Conservation (phyloP, 2,329 filamentous ascomycete genomes). For the Penicillium hesseltinei region DNA sequence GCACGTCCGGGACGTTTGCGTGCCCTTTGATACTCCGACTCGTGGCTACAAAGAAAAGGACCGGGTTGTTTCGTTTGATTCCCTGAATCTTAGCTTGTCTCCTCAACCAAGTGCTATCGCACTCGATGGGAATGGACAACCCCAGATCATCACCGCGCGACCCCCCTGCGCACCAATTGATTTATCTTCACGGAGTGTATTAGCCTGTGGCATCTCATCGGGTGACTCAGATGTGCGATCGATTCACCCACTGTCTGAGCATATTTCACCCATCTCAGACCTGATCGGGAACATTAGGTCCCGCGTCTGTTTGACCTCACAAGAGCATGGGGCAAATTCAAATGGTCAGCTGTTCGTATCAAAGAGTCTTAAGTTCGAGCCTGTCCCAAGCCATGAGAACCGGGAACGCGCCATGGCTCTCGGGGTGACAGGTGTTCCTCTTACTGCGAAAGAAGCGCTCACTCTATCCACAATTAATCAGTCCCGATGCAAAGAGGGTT, state of each 20-base stretch:
- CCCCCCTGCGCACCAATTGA: slow-evolving; percentile 39
- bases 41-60: slow-evolving; percentile 47
- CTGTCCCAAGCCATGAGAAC: slow-evolving; percentile 39
- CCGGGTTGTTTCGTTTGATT: slow-evolving; percentile 61
- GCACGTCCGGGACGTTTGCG: slow-evolving; percentile 44
- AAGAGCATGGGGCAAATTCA: slow-evolving; percentile 6
- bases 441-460: slow-evolving; percentile 42
- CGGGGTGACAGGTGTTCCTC: slow-evolving; percentile 26
- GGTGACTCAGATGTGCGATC: slow-evolving; percentile 31
- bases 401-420: slow-evolving; percentile 37
- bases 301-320: slow-evolving; percentile 22
- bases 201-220: slow-evolving; percentile 33
- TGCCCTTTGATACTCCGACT: slow-evolving; percentile 47
- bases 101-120: slow-evolving; percentile 54
- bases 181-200: slow-evolving; percentile 37
- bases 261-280: slow-evolving; percentile 30
- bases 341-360: slow-evolving; percentile 9
- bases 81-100: slow-evolving; percentile 50
- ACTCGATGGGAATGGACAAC: slow-evolving; percentile 51
- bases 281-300: slow-evolving; percentile 30
- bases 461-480: slow-evolving; percentile 43
- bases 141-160: slow-evolving; percentile 52
- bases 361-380: slow-evolving; percentile 12
- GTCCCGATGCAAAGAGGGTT: slow-evolving; percentile 55
- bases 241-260: slow-evolving; percentile 31